Evolutionary conservation across 164 flowering plant genomes (phyloP).

Genomic region (Nymphaea thermarum): DNA sequence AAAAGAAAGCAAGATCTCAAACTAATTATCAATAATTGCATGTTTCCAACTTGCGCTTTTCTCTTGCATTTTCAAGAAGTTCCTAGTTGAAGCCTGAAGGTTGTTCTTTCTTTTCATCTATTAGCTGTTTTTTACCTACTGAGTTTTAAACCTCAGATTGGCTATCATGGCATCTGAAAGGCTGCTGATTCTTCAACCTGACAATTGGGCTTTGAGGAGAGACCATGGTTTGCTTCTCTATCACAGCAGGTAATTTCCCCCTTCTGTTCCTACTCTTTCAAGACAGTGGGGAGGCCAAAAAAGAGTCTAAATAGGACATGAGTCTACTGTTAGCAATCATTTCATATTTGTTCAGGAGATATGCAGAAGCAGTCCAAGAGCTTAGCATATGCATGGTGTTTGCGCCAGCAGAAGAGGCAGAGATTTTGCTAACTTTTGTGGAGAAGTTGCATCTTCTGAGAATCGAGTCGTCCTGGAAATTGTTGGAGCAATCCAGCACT

Average conservation of each 20-base stretch:
- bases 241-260: slow-evolving; percentile 26
- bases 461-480: slow-evolving; percentile 52
- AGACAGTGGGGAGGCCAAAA: no score
- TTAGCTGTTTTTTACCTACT: background rate
- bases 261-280: background rate
- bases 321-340: background rate
- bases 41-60: no score
- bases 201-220: slow-evolving; percentile 64
- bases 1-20: no score
- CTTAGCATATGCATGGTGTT: slow-evolving; percentile 79
- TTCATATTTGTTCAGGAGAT: slow-evolving; percentile 23
- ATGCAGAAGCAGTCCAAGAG: slow-evolving; percentile 59
- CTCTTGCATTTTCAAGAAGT: no score
- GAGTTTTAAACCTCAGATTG: slow-evolving; percentile 21
- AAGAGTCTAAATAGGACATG: background rate
- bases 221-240: slow-evolving; percentile 75
- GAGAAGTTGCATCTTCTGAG: slow-evolving; percentile 62
- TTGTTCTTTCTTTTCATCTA: background rate
- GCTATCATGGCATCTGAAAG: slow-evolving; percentile 74
- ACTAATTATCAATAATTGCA: no score
- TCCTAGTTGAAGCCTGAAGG: no score
- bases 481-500: slow-evolving; percentile 26
- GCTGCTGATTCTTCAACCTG: slow-evolving; percentile 59
- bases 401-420: slow-evolving; percentile 70
- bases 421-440: slow-evolving; percentile 51